phyloP scores from a whole-genome alignment of 2,329 filamentous ascomycete genomes.

The Septoria petroselini region DNA sequence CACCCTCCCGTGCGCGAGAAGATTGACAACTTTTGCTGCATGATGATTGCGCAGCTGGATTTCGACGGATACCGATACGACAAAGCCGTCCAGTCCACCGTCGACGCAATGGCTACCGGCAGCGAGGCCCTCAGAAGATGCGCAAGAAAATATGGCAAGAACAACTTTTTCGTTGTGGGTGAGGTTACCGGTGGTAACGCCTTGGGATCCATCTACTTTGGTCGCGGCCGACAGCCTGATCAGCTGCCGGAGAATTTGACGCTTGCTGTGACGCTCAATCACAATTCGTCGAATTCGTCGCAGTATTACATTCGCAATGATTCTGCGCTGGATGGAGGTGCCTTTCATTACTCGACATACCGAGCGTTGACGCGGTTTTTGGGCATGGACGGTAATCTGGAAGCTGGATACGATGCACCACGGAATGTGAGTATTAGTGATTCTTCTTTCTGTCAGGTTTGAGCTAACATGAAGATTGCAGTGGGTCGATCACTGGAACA shows the following conservation, averaged over 20 bases:
- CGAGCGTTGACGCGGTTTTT: conserved; percentile 57
- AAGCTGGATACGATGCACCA: conserved; percentile 52
- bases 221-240: conserved; percentile 58
- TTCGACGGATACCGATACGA: conserved; percentile 64
- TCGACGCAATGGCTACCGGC: conserved; percentile 58
- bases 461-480: not conserved
- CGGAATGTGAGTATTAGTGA: conserved; percentile 38
- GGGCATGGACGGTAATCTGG: conserved; percentile 55
- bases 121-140: conserved; percentile 55
- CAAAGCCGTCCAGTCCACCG: conserved; percentile 60
- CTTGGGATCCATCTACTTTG: conserved; percentile 58
- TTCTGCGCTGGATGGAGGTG: conserved; percentile 56
- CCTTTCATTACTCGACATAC: conserved; percentile 61
- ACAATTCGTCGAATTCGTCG: conserved; percentile 43
- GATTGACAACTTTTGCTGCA: conserved; percentile 59
- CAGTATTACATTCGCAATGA: conserved; percentile 51
- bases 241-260: conserved; percentile 49
- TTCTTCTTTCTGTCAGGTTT: not conserved
- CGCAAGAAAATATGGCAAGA: conserved; percentile 55
- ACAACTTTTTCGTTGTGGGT: conserved; percentile 61
- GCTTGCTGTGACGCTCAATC: conserved; percentile 47
- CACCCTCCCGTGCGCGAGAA: conserved; percentile 55
- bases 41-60: conserved; percentile 58
- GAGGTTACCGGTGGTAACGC: conserved; percentile 61
- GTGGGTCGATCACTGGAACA: conserved; percentile 54